Conservation (phyloP, 2,329 filamentous ascomycete species). For the Nannizziopsis barbatae region DNA sequence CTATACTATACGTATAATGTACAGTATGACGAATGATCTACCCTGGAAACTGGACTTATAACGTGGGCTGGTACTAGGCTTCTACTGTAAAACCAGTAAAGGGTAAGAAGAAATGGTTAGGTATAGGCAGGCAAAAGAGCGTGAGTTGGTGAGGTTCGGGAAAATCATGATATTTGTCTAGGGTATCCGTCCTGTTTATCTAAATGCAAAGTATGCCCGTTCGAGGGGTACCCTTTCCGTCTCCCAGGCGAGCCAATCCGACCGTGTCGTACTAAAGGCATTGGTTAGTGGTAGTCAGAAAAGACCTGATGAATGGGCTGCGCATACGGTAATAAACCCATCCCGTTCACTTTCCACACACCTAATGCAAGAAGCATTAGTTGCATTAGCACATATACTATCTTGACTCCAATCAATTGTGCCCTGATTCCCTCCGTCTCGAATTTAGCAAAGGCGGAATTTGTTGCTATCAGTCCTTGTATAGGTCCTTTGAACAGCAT, state of each 20-base stretch:
- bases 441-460: conserved; percentile 80
- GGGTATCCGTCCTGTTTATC: conserved; percentile 17
- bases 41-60: no score
- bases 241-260: conserved; percentile 98
- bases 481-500: conserved; percentile 98
- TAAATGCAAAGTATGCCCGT: conserved; percentile 51
- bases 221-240: conserved; percentile 58
- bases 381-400: conserved; percentile 80
- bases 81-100: no score
- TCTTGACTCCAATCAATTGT: conserved; percentile 71
- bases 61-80: no score
- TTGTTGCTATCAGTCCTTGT: conserved; percentile 68
- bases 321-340: conserved; percentile 84
- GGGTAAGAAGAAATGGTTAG: not conserved
- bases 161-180: not conserved
- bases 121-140: not conserved
- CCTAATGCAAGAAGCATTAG: conserved; percentile 71
- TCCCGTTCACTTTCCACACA: conserved; percentile 91
- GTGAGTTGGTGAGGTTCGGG: not conserved
- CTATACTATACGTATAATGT: no score
- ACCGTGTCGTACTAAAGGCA: conserved; percentile 65
- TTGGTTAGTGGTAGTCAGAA: conserved; percentile 18
- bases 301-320: not conserved
- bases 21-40: no score
- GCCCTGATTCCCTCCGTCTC: conserved; percentile 67